Base-by-base conservation (phyloP, 306 rosid species). In the Rosa rugosa region DNA sequence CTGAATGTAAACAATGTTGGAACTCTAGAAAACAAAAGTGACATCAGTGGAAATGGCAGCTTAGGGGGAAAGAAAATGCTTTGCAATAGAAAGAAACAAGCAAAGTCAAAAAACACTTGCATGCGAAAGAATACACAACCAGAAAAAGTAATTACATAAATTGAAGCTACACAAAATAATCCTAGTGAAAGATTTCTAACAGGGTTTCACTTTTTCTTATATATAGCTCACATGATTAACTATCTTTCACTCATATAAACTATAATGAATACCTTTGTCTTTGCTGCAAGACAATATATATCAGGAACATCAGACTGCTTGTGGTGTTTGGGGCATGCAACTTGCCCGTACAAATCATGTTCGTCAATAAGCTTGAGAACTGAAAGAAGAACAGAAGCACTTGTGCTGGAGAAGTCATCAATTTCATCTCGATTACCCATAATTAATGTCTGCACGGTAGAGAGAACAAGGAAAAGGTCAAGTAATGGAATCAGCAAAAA, bases 401-500 rank as follows among this genome's bases (percentile, higher is more conserved):
- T 95, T 75, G 99, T 95, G 89, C 97, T 86, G 68, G 98, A 90
- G 97, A 95, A 92, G 85, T 95, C 99, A 81, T 95, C 99, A 86
- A 95, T 95, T 83, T 95, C 99, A 50, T 92, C 99, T 73, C 99
- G 90, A 81, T 95, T 95, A 71, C 99, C 99, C 99, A 95, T 95
- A 82, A 95, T 91, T 84, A 95, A 83, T 44, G 97, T 95, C 99
- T 95, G 92, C 83, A 86, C 67, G 77, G 81, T 68, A 62, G 42
- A 59, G 82, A 86, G 75, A 80, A 81, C 18, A 25, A 71, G 45
- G 38, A 70, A 5, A 73, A 67, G 46, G 44, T 65, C 13, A 44
- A 72, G 36, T 53, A 50, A 27, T 63, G 50, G 13, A 64, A 63
- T 72, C 41, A 62, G 14, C 47, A 53, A 83, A 46, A 50, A 73